Conservation (phyloP, 2,329 filamentous ascomycete genomes). For the Fusarium longipes region DNA sequence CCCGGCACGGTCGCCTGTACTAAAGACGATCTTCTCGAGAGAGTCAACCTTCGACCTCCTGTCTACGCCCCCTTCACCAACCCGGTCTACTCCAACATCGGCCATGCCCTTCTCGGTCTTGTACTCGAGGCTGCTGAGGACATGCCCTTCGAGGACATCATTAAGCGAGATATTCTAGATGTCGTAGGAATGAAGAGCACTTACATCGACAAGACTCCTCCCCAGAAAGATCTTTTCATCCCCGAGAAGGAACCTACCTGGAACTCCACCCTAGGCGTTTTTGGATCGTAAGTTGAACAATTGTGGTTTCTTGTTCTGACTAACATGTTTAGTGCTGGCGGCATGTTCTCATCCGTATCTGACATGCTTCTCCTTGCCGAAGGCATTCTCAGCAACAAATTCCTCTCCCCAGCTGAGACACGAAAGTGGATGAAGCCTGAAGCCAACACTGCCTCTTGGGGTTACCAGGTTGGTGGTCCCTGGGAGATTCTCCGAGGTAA, state of each 20-base stretch:
- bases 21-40: constrained; percentile 44
- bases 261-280: constrained; percentile 51
- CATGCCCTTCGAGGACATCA: constrained; percentile 53
- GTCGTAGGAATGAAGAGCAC: constrained; percentile 57
- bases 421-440: constrained; percentile 60
- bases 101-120: constrained; percentile 57
- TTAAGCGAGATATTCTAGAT: constrained; percentile 55
- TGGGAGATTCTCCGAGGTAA: constrained; percentile 60
- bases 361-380: constrained; percentile 57
- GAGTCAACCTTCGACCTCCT: constrained; percentile 50
- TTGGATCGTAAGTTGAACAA: constrained; percentile 47
- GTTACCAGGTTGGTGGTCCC: constrained; percentile 56
- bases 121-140: constrained; percentile 59
- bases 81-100: constrained; percentile 63
- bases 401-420: constrained; percentile 55
- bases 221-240: constrained; percentile 51
- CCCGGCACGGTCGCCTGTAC: constrained; percentile 49
- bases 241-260: constrained; percentile 50
- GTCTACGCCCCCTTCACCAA: constrained; percentile 57
- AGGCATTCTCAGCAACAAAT: constrained; percentile 56
- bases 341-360: constrained; percentile 55
- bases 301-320: accelerated
- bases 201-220: constrained; percentile 49
- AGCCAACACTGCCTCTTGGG: constrained; percentile 52
- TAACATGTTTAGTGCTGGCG: constrained; percentile 48